These are phyloP conservation scores for Lonicera japonica DNA, from an alignment of 129 eudicot genomes.

Conservation along the genomic window DNA sequence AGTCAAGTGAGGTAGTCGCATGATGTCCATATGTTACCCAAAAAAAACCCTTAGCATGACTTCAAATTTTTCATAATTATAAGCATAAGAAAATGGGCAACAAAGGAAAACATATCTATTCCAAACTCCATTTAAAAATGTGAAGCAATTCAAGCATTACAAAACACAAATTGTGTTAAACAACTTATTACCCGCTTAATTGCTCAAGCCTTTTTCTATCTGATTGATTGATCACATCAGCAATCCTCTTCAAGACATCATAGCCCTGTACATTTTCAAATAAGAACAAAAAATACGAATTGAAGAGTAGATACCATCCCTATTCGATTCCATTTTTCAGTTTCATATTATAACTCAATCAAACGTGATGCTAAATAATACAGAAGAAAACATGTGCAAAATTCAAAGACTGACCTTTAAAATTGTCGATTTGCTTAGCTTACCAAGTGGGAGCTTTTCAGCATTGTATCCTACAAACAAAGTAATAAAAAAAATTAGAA, in stretches of 20 bases:
- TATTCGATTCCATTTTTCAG: background rate
- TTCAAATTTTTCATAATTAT: background rate
- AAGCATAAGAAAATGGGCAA: background rate
- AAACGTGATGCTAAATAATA: background rate
- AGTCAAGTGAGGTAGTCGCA: conserved; percentile 7
- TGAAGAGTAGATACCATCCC: background rate
- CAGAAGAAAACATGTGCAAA: conserved; percentile 1
- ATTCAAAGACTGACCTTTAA: conserved; percentile 46
- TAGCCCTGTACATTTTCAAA: conserved; percentile 50
- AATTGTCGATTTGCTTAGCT: conserved; percentile 84
- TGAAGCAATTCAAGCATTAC: background rate
- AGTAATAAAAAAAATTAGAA: background rate
- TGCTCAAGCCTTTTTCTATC: conserved; percentile 63
- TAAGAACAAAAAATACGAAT: background rate
- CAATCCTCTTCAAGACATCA: conserved; percentile 82
- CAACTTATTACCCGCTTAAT: conserved; percentile 68
- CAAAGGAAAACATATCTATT: background rate
- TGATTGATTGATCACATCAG: conserved; percentile 71
- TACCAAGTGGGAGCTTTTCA: conserved; percentile 91
- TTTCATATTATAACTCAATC: background rate
- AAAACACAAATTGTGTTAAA: conserved; percentile 1
- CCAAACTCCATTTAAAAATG: too few species aligned
- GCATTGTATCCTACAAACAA: conserved; percentile 79
- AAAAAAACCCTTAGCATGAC: background rate
- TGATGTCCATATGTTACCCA: background rate